A percentile compares a stretch with the other conserved stretches of the same genome.
Conservation (phyloP, 257 asterid genomes). For the Verbena officinalis region DNA sequence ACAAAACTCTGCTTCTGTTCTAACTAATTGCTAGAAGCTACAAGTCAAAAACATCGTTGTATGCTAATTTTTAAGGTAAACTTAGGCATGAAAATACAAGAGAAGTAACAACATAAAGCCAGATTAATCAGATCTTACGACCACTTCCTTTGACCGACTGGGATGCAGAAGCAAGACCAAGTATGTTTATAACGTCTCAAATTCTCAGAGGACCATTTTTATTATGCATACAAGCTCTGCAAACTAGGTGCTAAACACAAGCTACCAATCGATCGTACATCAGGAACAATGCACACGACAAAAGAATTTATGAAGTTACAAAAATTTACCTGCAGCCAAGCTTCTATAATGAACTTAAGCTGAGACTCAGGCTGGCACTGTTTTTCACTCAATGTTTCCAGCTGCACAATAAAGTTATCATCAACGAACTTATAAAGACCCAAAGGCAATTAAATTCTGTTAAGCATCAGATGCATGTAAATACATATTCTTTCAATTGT, state of each 20-base stretch:
- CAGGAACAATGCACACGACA: conserved; percentile 2
- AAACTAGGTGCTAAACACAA: conserved; percentile 14
- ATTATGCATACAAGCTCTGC: not conserved
- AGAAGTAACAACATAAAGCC: not conserved
- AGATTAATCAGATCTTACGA: conserved; percentile 7
- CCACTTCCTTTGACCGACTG: not conserved
- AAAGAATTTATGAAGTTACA: conserved; percentile 8
- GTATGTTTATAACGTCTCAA: conserved; percentile 3
- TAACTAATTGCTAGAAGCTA: not conserved
- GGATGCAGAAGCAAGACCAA: conserved; percentile 19
- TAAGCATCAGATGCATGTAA: conserved; percentile 15
- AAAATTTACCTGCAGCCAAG: conserved; percentile 87
- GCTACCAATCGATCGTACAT: conserved; percentile 14
- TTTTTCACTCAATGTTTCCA: conserved; percentile 83
- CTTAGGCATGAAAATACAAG: not conserved
- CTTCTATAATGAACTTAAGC: conserved; percentile 91
- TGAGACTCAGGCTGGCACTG: conserved; percentile 96
- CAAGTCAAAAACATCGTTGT: conserved; percentile 8
- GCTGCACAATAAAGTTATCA: conserved; percentile 54
- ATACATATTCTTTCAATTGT: conserved; percentile 1
- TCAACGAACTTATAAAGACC: conserved; percentile 24
- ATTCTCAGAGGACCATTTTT: not conserved
- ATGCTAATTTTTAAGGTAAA: not conserved
- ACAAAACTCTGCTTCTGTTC: conserved; percentile 7
- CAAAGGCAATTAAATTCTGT: conserved; percentile 7